These are phyloP conservation scores for Lipomyces anomalus DNA, from an alignment of 805 yeast species.

Conservation along the genomic window DNA sequence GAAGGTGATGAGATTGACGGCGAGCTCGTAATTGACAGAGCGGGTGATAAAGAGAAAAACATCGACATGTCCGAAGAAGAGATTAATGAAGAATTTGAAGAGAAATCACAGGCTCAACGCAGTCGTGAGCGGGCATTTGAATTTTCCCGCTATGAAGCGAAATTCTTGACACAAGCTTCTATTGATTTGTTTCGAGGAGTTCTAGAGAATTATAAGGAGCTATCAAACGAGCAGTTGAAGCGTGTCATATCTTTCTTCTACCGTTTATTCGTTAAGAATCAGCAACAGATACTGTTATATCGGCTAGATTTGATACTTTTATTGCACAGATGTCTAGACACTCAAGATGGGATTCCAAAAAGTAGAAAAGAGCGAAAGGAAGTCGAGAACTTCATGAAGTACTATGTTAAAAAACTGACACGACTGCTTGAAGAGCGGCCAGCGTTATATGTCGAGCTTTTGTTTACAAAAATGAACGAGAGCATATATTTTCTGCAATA, in stretches of 20 bases:
- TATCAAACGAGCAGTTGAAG: conserved; percentile 55
- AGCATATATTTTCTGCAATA: conserved; percentile 50
- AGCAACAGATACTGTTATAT: conserved; percentile 51
- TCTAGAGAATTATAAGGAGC: conserved; percentile 55
- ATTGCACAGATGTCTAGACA: conserved; percentile 47
- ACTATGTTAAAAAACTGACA: conserved; percentile 57
- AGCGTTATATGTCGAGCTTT: conserved; percentile 53
- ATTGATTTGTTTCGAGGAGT: conserved; percentile 62
- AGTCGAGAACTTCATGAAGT: conserved; percentile 57
- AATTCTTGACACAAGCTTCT: conserved; percentile 52
- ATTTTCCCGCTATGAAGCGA: conserved; percentile 38
- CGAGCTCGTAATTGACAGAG: conserved; percentile 13
- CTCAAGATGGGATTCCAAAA: conserved; percentile 45
- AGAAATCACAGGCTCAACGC: conserved; percentile 27
- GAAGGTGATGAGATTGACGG: conserved; percentile 38
- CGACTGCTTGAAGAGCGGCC: conserved; percentile 47
- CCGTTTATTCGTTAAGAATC: conserved; percentile 58
- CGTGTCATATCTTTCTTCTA: conserved; percentile 66
- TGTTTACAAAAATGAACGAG: conserved; percentile 53
- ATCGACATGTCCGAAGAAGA: conserved; percentile 16
- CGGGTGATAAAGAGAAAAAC: conserved; percentile 17
- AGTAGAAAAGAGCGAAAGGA: conserved; percentile 46
- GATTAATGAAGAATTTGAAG: conserved; percentile 16
- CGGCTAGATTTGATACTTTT: conserved; percentile 68
- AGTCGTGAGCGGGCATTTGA: conserved; percentile 45